These are phyloP conservation scores for Pythium pyrilobum DNA, from an alignment of 352 stramenopile species.

Conservation along the genomic window DNA sequence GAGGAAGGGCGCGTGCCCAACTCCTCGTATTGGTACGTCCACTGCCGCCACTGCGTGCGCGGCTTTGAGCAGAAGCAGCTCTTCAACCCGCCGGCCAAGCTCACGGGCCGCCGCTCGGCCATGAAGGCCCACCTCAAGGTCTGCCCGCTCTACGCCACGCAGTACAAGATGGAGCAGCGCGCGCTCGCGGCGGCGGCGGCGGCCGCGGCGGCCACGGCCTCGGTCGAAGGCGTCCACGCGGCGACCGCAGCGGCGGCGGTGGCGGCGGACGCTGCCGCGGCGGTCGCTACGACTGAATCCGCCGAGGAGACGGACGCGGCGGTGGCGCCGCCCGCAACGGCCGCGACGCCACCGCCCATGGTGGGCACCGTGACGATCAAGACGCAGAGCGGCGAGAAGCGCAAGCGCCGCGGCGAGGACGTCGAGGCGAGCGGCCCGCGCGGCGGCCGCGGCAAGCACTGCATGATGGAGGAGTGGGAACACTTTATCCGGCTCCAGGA, in stretches of 20 bases:
- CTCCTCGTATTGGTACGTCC: constrained; percentile 80
- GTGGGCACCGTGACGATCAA: constrained; percentile 15
- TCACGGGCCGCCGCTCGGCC: constrained; percentile 67
- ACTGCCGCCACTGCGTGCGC: constrained; percentile 64
- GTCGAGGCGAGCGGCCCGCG: constrained; percentile 29
- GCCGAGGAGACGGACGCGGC: neutral
- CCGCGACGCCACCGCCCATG: neutral
- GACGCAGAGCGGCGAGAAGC: constrained; percentile 30
- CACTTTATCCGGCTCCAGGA: constrained; percentile 72
- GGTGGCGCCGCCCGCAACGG: neutral
- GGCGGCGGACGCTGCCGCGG: neutral
- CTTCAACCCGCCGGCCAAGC: constrained; percentile 37
- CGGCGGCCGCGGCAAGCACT: constrained; percentile 63
- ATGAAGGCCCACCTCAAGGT: constrained; percentile 75
- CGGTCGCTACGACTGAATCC: neutral
- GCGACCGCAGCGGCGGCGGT: neutral
- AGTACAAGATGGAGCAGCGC: constrained; percentile 60
- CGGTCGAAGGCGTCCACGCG: neutral
- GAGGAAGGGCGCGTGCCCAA: constrained; percentile 64
- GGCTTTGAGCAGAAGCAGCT: constrained; percentile 67
- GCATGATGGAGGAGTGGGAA: constrained; percentile 80
- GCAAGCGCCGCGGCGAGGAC: constrained; percentile 41
- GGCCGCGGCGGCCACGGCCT: constrained; percentile 11
- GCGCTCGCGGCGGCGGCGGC: constrained; percentile 21
- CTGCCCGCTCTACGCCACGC: constrained; percentile 58